These are phyloP conservation scores for Tetraselmis chui DNA, from an alignment of 139 green algal species.

Conservation along the genomic window DNA sequence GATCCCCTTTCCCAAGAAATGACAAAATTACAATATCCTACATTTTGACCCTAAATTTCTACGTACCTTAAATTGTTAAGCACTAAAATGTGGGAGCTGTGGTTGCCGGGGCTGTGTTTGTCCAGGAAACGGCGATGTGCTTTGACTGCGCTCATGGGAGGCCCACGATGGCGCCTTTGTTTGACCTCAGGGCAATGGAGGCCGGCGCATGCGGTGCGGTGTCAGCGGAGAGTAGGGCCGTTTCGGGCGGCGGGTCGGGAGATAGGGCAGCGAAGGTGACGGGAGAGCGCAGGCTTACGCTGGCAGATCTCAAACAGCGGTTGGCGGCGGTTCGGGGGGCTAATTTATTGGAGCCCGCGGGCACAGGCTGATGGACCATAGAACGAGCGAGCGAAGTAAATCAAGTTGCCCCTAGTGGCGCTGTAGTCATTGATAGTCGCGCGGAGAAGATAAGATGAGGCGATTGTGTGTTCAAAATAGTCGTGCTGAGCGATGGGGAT, in stretches of 20 bases:
- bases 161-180: slow-evolving; percentile 47
- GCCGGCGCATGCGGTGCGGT: background rate
- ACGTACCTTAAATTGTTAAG: background rate
- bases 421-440: too few relatives aligned
- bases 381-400: too few relatives aligned
- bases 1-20: background rate
- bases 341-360: too few relatives aligned
- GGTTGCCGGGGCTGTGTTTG: background rate
- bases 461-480: too few relatives aligned
- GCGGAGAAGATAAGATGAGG: too few relatives aligned
- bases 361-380: too few relatives aligned
- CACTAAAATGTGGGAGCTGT: background rate
- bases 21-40: background rate
- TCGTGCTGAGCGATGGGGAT: too few relatives aligned
- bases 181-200: slow-evolving; percentile 29
- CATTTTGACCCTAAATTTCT: background rate
- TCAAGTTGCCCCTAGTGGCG: too few relatives aligned
- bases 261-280: background rate
- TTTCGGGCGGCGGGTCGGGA: background rate
- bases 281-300: background rate
- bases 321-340: background rate
- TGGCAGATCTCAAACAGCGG: background rate
- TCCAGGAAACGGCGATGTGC: slow-evolving; percentile 38
- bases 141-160: slow-evolving; percentile 75
- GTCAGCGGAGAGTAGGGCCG: too few relatives aligned